phyloP scores from a whole-genome alignment of 176 grass and related monocot species.

The Sorghum bicolor region DNA sequence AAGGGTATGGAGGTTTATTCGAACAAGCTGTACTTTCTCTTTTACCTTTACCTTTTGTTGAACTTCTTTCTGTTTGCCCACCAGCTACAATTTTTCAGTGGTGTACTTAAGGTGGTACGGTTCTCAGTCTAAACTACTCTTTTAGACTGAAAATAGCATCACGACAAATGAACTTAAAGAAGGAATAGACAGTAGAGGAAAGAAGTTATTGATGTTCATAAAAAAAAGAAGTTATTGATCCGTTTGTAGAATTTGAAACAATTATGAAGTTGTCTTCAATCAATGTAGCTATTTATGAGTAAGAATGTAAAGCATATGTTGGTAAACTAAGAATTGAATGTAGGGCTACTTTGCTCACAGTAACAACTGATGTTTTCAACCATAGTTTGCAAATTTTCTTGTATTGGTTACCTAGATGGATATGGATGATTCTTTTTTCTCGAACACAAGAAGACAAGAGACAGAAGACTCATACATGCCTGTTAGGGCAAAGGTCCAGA shows the following conservation, averaged over 20 bases:
- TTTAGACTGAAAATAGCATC: slow-evolving; percentile 10
- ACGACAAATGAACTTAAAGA: not conserved
- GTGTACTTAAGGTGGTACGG: not conserved
- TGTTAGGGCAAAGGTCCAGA: not conserved
- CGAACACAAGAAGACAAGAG: not conserved
- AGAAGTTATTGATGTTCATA: not conserved
- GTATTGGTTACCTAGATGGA: not conserved
- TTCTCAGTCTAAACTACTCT: not conserved
- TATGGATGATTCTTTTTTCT: not conserved
- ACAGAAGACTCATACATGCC: not conserved
- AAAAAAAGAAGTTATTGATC: not conserved
- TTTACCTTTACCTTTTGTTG: slow-evolving; percentile 34
- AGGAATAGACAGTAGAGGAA: not conserved
- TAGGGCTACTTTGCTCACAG: not conserved
- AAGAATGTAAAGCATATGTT: not conserved
- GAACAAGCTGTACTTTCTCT: slow-evolving; percentile 8
- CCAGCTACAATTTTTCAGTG: not conserved
- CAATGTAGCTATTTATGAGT: not conserved
- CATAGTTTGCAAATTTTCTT: not conserved
- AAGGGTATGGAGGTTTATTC: slow-evolving; percentile 3
- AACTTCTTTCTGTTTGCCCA: slow-evolving; percentile 1
- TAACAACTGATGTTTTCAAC: not conserved
- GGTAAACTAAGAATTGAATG: not conserved
- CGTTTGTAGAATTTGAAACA: not conserved
- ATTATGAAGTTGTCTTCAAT: not conserved